These are phyloP conservation scores for Zygosaccharomyces pseudobailii DNA, from an alignment of 1,139 yeast species.

Conservation along the genomic window DNA sequence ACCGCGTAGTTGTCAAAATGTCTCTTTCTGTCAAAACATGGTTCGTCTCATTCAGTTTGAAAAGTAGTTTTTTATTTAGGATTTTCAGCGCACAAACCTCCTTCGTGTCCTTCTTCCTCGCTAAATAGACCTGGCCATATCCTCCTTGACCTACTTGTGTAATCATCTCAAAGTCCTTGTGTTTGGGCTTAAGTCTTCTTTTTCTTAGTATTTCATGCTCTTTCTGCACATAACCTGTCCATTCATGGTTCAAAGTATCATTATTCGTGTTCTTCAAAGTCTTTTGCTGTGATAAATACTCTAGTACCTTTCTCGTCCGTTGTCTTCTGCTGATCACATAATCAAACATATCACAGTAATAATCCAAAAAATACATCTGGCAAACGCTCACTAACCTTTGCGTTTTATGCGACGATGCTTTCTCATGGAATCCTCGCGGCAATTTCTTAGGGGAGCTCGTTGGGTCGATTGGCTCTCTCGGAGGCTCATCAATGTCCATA, in stretches of 20 bases:
- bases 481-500: constrained; percentile 34
- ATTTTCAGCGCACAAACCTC: constrained; percentile 96
- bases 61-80: constrained; percentile 77
- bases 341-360: constrained; percentile 93
- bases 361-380: constrained; percentile 80
- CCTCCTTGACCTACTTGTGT: constrained; percentile 99
- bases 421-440: constrained; percentile 50
- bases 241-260: constrained; percentile 47
- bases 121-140: constrained; percentile 93
- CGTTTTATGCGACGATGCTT: constrained; percentile 70
- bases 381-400: constrained; percentile 80
- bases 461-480: constrained; percentile 23
- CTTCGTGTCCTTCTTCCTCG: constrained; percentile 87
- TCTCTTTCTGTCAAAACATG: constrained; percentile 96
- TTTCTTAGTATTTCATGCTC: constrained; percentile 84
- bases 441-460: constrained; percentile 37
- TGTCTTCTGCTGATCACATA: constrained; percentile 85
- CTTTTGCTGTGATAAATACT: constrained; percentile 42
- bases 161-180: constrained; percentile 91
- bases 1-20: constrained; percentile 87
- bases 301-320: constrained; percentile 63
- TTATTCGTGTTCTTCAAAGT: constrained; percentile 40
- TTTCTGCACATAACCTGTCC: constrained; percentile 77
- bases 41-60: constrained; percentile 89
- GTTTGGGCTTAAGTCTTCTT: constrained; percentile 85